A percentile compares a stretch with the other conserved stretches of the same genome.
phyloP scores from a whole-genome alignment of 2,329 filamentous ascomycete genomes.

The Claviceps lovelessii region DNA sequence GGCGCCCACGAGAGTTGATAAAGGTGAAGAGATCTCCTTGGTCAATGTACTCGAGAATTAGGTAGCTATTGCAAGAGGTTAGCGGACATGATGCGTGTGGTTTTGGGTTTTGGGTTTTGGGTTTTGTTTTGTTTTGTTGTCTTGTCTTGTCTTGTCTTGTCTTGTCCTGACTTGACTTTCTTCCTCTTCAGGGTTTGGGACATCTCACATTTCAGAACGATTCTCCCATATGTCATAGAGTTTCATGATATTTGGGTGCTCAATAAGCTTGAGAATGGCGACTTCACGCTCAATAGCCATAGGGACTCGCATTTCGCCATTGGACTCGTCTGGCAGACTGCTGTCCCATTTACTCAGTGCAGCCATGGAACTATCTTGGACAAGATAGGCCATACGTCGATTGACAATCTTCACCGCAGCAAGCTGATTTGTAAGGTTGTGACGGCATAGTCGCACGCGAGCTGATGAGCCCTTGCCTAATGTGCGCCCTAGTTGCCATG shows the following conservation, averaged over 20 bases:
- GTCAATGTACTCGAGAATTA: conserved; percentile 86
- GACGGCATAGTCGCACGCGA: conserved; percentile 71
- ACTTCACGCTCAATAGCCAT: conserved; percentile 88
- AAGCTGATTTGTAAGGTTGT: conserved; percentile 61
- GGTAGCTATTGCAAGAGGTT: conserved; percentile 47
- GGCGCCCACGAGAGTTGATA: conserved; percentile 57
- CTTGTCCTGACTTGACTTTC: background rate
- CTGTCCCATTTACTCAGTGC: conserved; percentile 63
- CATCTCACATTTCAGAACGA: conserved; percentile 71
- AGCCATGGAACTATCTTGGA: conserved; percentile 73
- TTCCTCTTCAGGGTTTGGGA: background rate
- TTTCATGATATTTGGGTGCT: conserved; percentile 88
- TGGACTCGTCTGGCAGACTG: conserved; percentile 36
- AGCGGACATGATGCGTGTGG: background rate
- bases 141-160: background rate
- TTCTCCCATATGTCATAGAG: conserved; percentile 98
- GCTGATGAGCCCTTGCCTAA: conserved; percentile 84
- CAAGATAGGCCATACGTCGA: conserved; percentile 63
- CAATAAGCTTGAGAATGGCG: conserved; percentile 89
- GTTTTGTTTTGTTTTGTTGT: background rate
- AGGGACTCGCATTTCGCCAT: conserved; percentile 59
- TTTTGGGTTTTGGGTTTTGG: too few species aligned
- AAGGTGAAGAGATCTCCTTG: conserved; percentile 71
- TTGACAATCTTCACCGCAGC: conserved; percentile 95
- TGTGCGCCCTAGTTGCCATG: conserved; percentile 83